Evolutionary conservation across 495 filamentous ascomycete species (phyloP).

Genomic region (Extremus antarcticus): DNA sequence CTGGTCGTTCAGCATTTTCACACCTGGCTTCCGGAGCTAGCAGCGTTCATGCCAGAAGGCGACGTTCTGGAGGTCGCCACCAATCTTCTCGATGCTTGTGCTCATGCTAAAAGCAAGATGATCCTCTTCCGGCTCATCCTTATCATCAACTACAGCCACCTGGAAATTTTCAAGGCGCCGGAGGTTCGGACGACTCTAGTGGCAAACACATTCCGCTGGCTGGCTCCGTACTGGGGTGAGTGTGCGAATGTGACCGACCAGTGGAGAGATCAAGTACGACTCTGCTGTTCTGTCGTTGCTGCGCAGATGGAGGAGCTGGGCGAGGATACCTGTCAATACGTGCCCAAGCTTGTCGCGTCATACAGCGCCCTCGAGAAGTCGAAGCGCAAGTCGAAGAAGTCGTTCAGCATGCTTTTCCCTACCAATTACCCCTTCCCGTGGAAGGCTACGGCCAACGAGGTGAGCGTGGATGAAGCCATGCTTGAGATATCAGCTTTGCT

Average conservation of each 20-base stretch:
- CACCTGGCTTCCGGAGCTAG: constrained; percentile 84
- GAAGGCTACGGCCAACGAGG: constrained; percentile 48
- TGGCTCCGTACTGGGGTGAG: constrained; percentile 88
- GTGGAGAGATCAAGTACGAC: constrained; percentile 84
- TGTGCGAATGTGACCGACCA: constrained; percentile 62
- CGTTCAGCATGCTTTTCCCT: constrained; percentile 79
- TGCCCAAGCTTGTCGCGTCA: constrained; percentile 82
- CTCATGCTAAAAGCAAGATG: constrained; percentile 78
- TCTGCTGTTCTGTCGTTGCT: constrained; percentile 83
- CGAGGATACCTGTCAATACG: constrained; percentile 73
- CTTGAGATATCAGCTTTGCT: constrained; percentile 83
- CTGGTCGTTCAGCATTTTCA: constrained; percentile 95
- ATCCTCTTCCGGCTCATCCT: constrained; percentile 88
- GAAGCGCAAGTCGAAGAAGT: constrained; percentile 51
- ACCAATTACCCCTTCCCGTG: constrained; percentile 80
- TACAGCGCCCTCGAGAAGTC: constrained; percentile 64
- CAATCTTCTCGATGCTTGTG: constrained; percentile 87
- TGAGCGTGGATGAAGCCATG: constrained; percentile 75
- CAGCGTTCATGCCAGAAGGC: constrained; percentile 59
- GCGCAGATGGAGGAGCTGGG: constrained; percentile 68
- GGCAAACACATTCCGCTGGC: constrained; percentile 77
- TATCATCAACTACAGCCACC: constrained; percentile 75
- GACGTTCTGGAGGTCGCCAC: constrained; percentile 88
- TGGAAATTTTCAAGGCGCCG: constrained; percentile 65
- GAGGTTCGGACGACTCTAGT: constrained; percentile 63